A percentile compares a stretch with the other conserved stretches of the same genome.
Evolutionary conservation across 768 basidiomycete species (phyloP).

Genomic region (Amanita thiersii): DNA sequence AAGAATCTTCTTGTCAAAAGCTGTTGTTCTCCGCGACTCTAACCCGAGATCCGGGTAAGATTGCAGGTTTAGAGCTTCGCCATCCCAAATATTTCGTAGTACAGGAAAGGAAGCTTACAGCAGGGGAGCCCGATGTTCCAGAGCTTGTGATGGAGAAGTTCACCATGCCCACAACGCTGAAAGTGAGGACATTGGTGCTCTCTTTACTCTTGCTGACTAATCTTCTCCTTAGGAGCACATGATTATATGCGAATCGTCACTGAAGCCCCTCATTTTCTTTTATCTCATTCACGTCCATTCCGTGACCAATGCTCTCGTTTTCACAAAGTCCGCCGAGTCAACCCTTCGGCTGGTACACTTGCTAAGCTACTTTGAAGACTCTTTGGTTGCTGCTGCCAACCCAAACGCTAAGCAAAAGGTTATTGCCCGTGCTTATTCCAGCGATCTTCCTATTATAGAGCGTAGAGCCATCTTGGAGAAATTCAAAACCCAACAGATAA

Average conservation of each 20-base stretch:
- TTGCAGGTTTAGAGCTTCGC: constrained; percentile 70
- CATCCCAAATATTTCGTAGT: constrained; percentile 88
- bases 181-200: constrained; percentile 32
- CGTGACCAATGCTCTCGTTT: constrained; percentile 73
- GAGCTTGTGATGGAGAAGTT: constrained; percentile 68
- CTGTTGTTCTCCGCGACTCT: constrained; percentile 94
- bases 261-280: constrained; percentile 87
- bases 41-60: constrained; percentile 89
- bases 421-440: constrained; percentile 72
- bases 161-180: constrained; percentile 73
- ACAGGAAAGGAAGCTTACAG: constrained; percentile 36
- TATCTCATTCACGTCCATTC: constrained; percentile 63
- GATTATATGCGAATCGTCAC: constrained; percentile 66
- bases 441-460: constrained; percentile 68
- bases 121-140: constrained; percentile 28
- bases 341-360: constrained; percentile 75
- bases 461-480: constrained; percentile 70
- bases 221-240: constrained; percentile 66
- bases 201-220: background rate
- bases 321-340: constrained; percentile 96
- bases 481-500: constrained; percentile 74
- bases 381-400: constrained; percentile 16
- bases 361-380: constrained; percentile 72
- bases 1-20: constrained; percentile 77
- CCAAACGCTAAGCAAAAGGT: constrained; percentile 19